Conservation (phyloP, 2,329 filamentous ascomycete genomes). For the Phyllosticta citribraziliensis region DNA sequence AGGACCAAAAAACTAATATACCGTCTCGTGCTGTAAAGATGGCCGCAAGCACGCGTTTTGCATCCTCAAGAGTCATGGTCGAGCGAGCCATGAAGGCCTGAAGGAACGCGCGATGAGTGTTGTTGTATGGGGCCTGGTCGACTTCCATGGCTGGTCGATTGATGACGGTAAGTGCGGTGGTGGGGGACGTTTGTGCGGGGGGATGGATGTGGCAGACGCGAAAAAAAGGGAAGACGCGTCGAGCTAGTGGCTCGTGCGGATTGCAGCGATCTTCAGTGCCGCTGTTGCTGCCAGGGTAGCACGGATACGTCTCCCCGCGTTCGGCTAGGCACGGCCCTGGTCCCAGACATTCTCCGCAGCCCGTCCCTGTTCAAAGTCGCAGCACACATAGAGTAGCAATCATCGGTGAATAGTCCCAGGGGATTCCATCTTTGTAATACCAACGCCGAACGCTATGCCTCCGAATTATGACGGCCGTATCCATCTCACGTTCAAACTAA, state of each 20-base stretch:
- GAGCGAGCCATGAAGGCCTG: constrained; percentile 78
- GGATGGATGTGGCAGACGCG: not conserved
- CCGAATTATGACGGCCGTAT: not conserved
- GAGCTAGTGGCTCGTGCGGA: not conserved
- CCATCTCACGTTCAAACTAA: not conserved
- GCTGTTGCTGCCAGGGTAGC: not conserved
- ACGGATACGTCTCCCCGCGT: not conserved
- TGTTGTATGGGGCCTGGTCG: constrained; percentile 34
- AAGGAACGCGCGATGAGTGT: constrained; percentile 78
- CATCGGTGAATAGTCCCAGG: too few species aligned
- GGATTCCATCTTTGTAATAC: not conserved
- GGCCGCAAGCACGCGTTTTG: constrained; percentile 62
- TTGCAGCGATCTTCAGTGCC: not conserved
- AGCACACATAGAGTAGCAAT: too few species aligned
- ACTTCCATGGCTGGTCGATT: not conserved
- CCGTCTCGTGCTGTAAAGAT: constrained; percentile 54
- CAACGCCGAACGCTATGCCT: not conserved
- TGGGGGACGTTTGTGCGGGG: too few species aligned
- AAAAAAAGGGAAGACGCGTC: not conserved
- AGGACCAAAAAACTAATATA: constrained; percentile 18
- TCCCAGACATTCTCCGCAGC: not conserved
- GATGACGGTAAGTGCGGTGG: not conserved
- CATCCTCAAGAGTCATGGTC: constrained; percentile 65
- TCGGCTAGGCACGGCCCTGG: not conserved
- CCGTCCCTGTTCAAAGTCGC: too few species aligned